A percentile compares a stretch with the other conserved stretches of the same genome.
Evolutionary conservation across 2,329 filamentous ascomycete species (phyloP).

Genomic region (Hawksworthiomyces lignivorus): DNA sequence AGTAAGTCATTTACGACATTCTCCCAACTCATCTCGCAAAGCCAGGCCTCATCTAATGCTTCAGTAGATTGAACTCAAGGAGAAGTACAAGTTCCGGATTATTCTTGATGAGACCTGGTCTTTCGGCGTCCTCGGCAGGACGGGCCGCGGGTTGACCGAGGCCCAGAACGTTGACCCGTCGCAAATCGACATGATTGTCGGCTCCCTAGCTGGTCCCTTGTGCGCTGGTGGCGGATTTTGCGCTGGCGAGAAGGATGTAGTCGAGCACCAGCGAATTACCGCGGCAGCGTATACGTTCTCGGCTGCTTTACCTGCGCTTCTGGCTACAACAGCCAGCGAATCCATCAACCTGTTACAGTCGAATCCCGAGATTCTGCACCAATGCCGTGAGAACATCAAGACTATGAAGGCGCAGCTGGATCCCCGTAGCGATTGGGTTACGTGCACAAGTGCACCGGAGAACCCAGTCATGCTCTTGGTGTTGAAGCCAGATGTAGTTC

Average conservation of each 20-base stretch:
- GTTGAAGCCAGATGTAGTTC: conserved; percentile 75
- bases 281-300: conserved; percentile 93
- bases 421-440: conserved; percentile 87
- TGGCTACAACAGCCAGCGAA: conserved; percentile 93
- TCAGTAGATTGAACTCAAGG: conserved; percentile 74
- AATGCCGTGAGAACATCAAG: conserved; percentile 79
- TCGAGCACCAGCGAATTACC: conserved; percentile 92
- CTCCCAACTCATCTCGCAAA: not conserved
- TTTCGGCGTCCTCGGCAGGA: conserved; percentile 87
- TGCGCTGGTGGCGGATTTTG: conserved; percentile 95
- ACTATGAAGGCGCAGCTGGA: conserved; percentile 82
- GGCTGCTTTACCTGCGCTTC: conserved; percentile 84
- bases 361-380: conserved; percentile 71
- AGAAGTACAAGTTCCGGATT: conserved; percentile 94
- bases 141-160: conserved; percentile 87
- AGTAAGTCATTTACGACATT: conserved; percentile 38
- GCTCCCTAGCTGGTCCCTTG: conserved; percentile 80
- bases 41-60: not conserved
- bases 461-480: conserved; percentile 82
- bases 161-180: conserved; percentile 91
- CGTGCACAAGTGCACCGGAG: conserved; percentile 69
- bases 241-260: conserved; percentile 81
- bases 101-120: conserved; percentile 98
- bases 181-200: conserved; percentile 95
- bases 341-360: conserved; percentile 79